Percentiles rank a stretch among this genome's conserved stretches.
phyloP scores from a whole-genome alignment of 768 basidiomycete genomes.

The Russula ochroleuca region DNA sequence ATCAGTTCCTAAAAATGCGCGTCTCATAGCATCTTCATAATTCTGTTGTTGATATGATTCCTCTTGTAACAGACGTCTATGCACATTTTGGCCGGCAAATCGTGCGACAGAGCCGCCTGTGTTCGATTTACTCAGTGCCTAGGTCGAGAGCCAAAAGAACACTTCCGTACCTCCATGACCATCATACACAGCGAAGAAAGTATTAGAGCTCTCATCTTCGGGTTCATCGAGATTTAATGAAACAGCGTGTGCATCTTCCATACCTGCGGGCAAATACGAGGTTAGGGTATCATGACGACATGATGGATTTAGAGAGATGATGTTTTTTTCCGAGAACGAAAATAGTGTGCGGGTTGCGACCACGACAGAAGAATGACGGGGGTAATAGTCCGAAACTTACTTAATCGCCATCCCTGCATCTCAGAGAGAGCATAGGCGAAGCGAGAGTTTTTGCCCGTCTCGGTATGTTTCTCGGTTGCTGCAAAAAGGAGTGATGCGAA shows the following conservation, averaged over 20 bases:
- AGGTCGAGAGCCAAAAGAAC: constrained; percentile 15
- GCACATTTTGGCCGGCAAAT: constrained; percentile 82
- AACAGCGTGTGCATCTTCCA: constrained; percentile 93
- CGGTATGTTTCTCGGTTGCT: constrained; percentile 83
- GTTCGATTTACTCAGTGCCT: background rate
- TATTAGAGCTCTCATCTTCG: constrained; percentile 44
- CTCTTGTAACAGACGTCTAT: constrained; percentile 69
- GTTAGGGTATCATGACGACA: constrained; percentile 25
- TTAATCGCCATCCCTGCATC: constrained; percentile 99
- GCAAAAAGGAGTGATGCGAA: constrained; percentile 12
- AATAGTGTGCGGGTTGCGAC: background rate
- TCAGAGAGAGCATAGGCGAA: constrained; percentile 79
- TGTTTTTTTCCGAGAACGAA: background rate
- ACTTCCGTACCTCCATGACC: constrained; percentile 83
- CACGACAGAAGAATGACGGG: background rate
- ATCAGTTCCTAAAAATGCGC: constrained; percentile 89
- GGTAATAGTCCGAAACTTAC: constrained; percentile 49
- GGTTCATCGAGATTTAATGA: constrained; percentile 63
- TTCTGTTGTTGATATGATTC: constrained; percentile 64
- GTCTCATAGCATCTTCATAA: constrained; percentile 76
- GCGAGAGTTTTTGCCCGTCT: constrained; percentile 63
- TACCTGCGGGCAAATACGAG: constrained; percentile 50
- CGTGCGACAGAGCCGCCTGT: constrained; percentile 79
- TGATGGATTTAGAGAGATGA: constrained; percentile 2
- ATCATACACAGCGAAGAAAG: constrained; percentile 97